phyloP scores from a whole-genome alignment of 192 early-diverging fungal species.

The Coemansia sp. region DNA sequence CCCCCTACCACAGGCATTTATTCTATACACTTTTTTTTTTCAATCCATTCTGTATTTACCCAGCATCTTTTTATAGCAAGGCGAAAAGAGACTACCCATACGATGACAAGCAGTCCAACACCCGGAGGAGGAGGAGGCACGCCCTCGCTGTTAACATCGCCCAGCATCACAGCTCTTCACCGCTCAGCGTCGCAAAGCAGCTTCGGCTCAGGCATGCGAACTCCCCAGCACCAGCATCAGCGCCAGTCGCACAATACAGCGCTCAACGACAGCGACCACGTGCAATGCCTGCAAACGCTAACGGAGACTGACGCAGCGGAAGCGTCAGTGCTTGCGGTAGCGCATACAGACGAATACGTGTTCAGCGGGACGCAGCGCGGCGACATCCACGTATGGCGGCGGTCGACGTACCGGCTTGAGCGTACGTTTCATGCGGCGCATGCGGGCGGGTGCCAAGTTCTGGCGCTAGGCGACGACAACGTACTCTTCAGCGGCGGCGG shows the following conservation, averaged over 20 bases:
- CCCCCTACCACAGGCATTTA: too few species aligned
- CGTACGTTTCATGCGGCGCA: slow-evolving; percentile 25
- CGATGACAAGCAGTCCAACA: neutral
- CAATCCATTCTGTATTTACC: too few species aligned
- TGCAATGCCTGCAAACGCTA: slow-evolving; percentile 27
- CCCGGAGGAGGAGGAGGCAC: neutral
- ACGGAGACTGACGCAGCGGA: neutral
- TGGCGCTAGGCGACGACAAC: slow-evolving; percentile 15
- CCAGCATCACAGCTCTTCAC: slow-evolving; percentile 11
- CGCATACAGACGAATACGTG: slow-evolving; percentile 57
- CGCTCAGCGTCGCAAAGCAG: slow-evolving; percentile 29
- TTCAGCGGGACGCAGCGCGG: slow-evolving; percentile 70
- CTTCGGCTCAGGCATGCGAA: slow-evolving; percentile 16
- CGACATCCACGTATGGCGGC: slow-evolving; percentile 62
- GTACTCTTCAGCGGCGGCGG: slow-evolving; percentile 52
- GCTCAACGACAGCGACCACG: slow-evolving; percentile 12
- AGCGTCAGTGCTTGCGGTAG: slow-evolving; percentile 61
- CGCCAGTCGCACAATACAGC: neutral
- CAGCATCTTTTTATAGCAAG: too few species aligned
- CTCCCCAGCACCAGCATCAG: slow-evolving; percentile 2
- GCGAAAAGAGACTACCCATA: too few species aligned
- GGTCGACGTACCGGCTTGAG: slow-evolving; percentile 59
- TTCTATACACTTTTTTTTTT: too few species aligned
- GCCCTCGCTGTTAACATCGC: neutral
- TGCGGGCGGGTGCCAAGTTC: slow-evolving; percentile 31